Evolutionary conservation across 805 yeast genomes (phyloP).

Genomic region (Yarrowia sp.): DNA sequence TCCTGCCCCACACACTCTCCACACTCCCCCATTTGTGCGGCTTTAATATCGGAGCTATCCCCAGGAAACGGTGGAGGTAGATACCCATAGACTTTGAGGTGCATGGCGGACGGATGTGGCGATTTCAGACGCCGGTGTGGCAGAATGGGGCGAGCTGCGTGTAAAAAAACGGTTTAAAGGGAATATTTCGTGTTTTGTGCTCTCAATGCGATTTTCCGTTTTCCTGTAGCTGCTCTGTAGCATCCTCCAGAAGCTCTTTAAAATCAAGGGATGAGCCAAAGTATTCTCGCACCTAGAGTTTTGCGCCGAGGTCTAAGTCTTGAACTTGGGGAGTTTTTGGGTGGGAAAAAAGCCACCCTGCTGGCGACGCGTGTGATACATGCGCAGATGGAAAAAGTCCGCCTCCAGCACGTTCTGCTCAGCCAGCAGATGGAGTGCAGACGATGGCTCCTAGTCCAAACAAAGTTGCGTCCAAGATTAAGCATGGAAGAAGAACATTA

Average conservation of each 20-base stretch:
- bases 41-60: neutral
- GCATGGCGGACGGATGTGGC: neutral
- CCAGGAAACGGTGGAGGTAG: conserved; percentile 16
- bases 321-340: neutral
- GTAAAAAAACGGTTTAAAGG: no score
- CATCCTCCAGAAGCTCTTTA: no score
- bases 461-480: conserved; percentile 8
- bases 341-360: no score
- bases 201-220: no score
- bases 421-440: no score
- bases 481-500: neutral
- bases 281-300: no score
- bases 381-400: no score
- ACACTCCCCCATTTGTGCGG: neutral
- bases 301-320: no score
- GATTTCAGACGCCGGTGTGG: neutral
- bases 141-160: neutral
- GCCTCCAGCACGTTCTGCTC: neutral
- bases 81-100: neutral
- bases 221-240: no score
- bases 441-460: neutral
- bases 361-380: neutral
- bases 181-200: no score
- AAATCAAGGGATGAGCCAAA: no score
- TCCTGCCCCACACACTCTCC: neutral